These are phyloP conservation scores for Saccharomycopsis sp. DNA, from an alignment of 805 yeast species.

Conservation along the genomic window DNA sequence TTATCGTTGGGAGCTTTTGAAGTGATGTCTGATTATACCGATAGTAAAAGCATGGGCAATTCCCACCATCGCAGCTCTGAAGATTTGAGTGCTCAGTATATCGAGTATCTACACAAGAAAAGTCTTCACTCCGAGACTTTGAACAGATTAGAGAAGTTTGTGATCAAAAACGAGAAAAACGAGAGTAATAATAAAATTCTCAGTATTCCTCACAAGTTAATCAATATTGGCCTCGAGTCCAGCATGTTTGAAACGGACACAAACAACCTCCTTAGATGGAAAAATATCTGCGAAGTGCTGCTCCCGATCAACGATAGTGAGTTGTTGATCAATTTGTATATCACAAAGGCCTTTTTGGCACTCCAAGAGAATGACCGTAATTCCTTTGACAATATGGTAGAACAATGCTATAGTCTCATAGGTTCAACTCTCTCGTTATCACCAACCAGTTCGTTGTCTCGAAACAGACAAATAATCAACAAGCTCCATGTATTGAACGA, in stretches of 20 bases:
- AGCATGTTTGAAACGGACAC: constrained; percentile 60
- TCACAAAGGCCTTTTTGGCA: constrained; percentile 57
- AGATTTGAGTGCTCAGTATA: constrained; percentile 42
- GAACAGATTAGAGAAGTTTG: constrained; percentile 38
- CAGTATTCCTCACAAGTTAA: constrained; percentile 47
- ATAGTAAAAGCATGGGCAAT: constrained; percentile 27
- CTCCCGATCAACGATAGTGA: constrained; percentile 42
- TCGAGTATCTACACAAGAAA: constrained; percentile 69
- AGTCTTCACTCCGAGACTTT: constrained; percentile 66
- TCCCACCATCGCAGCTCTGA: constrained; percentile 21
- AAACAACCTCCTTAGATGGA: constrained; percentile 50
- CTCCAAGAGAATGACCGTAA: constrained; percentile 32
- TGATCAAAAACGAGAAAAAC: constrained; percentile 30
- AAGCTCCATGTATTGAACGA: constrained; percentile 59
- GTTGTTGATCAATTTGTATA: constrained; percentile 50
- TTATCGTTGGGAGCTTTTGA: constrained; percentile 82
- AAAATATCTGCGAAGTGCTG: constrained; percentile 40
- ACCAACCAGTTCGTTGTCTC: constrained; percentile 44
- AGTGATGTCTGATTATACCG: constrained; percentile 43
- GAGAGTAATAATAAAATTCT: constrained; percentile 24
- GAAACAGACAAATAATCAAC: constrained; percentile 41
- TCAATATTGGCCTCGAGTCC: constrained; percentile 66
- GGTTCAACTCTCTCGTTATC: constrained; percentile 39
- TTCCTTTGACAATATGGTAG: constrained; percentile 36
- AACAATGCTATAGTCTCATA: constrained; percentile 45